phyloP scores from a whole-genome alignment of 768 basidiomycete genomes.

The Boletales sp. region DNA sequence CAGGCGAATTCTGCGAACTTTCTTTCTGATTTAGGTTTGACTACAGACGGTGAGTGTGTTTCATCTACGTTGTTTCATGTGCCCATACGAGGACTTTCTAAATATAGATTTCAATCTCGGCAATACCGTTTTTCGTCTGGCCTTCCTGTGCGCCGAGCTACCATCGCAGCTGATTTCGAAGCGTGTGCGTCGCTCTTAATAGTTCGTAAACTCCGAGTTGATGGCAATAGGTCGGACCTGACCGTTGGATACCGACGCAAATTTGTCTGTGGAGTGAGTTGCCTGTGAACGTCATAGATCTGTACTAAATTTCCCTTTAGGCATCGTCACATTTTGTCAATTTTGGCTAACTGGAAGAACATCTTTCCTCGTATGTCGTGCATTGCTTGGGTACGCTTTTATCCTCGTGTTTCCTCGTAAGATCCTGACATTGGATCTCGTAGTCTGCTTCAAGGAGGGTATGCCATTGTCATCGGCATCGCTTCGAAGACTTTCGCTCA shows the following conservation, averaged over 20 bases:
- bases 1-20: slow-evolving; percentile 60
- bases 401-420: background rate
- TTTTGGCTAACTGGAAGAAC: slow-evolving; percentile 54
- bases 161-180: slow-evolving; percentile 64
- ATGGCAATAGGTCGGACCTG: slow-evolving; percentile 47
- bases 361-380: slow-evolving; percentile 47
- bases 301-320: slow-evolving; percentile 3
- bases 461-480: slow-evolving; percentile 3
- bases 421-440: background rate
- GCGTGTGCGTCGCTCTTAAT: slow-evolving; percentile 33
- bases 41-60: slow-evolving; percentile 38
- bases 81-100: background rate
- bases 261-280: slow-evolving; percentile 49
- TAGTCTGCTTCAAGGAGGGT: slow-evolving; percentile 47
- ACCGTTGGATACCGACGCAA: slow-evolving; percentile 61
- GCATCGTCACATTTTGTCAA: slow-evolving; percentile 46
- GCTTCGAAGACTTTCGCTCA: background rate
- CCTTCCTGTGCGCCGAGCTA: slow-evolving; percentile 54
- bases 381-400: slow-evolving; percentile 39
- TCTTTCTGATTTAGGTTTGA: slow-evolving; percentile 51
- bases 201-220: background rate
- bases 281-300: background rate
- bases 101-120: slow-evolving; percentile 51
- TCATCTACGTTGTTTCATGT: slow-evolving; percentile 1
- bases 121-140: slow-evolving; percentile 49